Percentiles rank a stretch among this genome's conserved stretches.
These are phyloP conservation scores for Ophiostoma perfectum DNA, from an alignment of 2,329 filamentous ascomycete species.

Conservation along the genomic window DNA sequence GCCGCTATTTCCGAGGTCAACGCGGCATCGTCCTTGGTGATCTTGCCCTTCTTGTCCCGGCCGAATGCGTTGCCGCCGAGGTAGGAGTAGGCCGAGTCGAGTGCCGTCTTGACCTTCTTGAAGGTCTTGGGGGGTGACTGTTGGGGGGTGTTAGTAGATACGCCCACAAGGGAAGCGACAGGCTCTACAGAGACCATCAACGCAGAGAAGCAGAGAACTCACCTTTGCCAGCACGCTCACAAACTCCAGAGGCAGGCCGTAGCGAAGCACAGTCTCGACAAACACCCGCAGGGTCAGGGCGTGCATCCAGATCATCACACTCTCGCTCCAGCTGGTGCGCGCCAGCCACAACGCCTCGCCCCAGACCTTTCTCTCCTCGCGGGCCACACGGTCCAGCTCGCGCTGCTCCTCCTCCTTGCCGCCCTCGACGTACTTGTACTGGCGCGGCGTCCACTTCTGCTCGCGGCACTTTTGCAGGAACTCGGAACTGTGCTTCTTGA, in stretches of 20 bases:
- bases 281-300: conserved; percentile 87
- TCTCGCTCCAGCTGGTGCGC: conserved; percentile 90
- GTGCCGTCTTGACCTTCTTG: conserved; percentile 68
- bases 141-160: no score
- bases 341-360: conserved; percentile 83
- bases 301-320: conserved; percentile 93
- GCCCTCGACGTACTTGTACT: conserved; percentile 89
- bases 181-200: no score
- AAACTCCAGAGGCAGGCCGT: conserved; percentile 86
- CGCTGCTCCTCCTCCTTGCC: conserved; percentile 82
- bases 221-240: conserved; percentile 70
- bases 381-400: conserved; percentile 74
- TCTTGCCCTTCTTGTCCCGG: conserved; percentile 85
- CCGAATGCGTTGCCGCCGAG: conserved; percentile 92
- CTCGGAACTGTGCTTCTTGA: conserved; percentile 84
- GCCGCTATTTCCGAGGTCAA: conserved; percentile 79
- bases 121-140: conserved; percentile 56
- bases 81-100: conserved; percentile 84
- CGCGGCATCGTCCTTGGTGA: conserved; percentile 81
- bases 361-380: conserved; percentile 87
- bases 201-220: no score
- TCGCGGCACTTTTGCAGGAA: conserved; percentile 91
- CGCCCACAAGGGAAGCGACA: no score
- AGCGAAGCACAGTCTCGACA: conserved; percentile 95
- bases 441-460: conserved; percentile 87